A percentile compares a stretch with the other conserved stretches of the same genome.
Conservation (phyloP, 1,284 basidiomycete species). For the Papiliotrema fonsecae region DNA sequence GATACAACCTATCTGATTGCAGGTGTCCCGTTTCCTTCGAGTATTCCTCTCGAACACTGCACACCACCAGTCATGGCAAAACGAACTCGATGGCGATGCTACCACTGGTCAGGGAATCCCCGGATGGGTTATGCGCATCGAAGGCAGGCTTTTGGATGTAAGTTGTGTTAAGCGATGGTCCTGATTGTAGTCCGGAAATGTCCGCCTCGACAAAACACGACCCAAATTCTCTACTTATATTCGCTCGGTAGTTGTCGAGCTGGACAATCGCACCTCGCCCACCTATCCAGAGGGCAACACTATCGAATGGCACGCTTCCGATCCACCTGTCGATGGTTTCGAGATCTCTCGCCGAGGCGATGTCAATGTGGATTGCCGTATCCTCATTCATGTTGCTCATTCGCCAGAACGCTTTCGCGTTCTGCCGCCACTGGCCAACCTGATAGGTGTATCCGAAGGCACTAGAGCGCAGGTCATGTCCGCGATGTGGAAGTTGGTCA, state of each 20-base stretch:
- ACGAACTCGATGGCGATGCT: constrained; percentile 49
- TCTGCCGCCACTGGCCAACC: constrained; percentile 65
- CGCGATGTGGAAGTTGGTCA: constrained; percentile 89
- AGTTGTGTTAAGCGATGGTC: constrained; percentile 12
- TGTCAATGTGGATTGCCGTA: constrained; percentile 66
- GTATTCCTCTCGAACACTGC: constrained; percentile 86
- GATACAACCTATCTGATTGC: constrained; percentile 1
- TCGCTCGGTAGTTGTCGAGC: constrained; percentile 77
- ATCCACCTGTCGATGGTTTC: constrained; percentile 76
- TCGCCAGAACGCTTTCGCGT: constrained; percentile 83
- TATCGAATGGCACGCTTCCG: constrained; percentile 53
- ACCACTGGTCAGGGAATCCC: constrained; percentile 72
- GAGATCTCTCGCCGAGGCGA: constrained; percentile 80
- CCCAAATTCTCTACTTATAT: constrained; percentile 84
- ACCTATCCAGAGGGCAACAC: constrained; percentile 66
- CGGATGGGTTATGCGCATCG: constrained; percentile 83
- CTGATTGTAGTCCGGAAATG: constrained; percentile 50
- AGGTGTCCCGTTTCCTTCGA: constrained; percentile 80
- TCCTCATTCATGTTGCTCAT: constrained; percentile 78
- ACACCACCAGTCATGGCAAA: constrained; percentile 80
- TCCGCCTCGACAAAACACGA: constrained; percentile 64
- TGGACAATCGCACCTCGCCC: constrained; percentile 70
- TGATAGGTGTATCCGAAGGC: constrained; percentile 80
- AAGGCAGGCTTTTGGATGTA: constrained; percentile 71
- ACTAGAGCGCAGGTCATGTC: constrained; percentile 77